Conservation (phyloP, 768 basidiomycete genomes). For the Lactarius sanguifluus region DNA sequence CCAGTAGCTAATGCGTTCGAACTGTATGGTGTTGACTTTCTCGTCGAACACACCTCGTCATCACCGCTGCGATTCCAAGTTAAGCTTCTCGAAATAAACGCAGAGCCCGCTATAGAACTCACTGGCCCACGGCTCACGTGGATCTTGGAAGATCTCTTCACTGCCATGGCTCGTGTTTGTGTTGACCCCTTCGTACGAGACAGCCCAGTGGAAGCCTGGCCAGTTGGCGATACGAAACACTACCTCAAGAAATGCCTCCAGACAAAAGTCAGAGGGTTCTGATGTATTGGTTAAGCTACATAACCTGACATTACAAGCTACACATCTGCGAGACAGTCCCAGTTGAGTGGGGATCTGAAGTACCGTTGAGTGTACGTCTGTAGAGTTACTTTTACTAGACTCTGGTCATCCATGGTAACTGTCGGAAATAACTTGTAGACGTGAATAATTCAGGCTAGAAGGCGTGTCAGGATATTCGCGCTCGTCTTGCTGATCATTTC, state of each 20-base stretch:
- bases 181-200: constrained; percentile 63
- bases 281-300: constrained; percentile 18
- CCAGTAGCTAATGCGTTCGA: constrained; percentile 91
- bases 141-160: constrained; percentile 81
- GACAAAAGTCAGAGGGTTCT: constrained; percentile 43
- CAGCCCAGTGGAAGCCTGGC: constrained; percentile 39
- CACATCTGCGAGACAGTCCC: constrained; percentile 19
- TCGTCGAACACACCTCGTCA: constrained; percentile 52
- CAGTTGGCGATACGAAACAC: constrained; percentile 50
- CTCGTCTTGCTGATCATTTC: constrained; percentile 74
- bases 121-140: constrained; percentile 81
- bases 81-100: constrained; percentile 86
- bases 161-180: constrained; percentile 62
- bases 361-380: constrained; percentile 19
- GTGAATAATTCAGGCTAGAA: constrained; percentile 52
- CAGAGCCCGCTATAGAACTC: constrained; percentile 93
- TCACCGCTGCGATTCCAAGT: constrained; percentile 44
- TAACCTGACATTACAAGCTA: constrained; percentile 18
- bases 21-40: constrained; percentile 91
- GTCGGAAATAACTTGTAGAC: not conserved
- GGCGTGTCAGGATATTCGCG: constrained; percentile 87
- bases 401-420: not conserved
- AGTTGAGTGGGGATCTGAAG: constrained; percentile 24
- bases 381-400: constrained; percentile 3
- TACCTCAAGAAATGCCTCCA: constrained; percentile 71